Evolutionary conservation across 306 rosid genomes (phyloP).

Genomic region (Castanopsis chinensis): DNA sequence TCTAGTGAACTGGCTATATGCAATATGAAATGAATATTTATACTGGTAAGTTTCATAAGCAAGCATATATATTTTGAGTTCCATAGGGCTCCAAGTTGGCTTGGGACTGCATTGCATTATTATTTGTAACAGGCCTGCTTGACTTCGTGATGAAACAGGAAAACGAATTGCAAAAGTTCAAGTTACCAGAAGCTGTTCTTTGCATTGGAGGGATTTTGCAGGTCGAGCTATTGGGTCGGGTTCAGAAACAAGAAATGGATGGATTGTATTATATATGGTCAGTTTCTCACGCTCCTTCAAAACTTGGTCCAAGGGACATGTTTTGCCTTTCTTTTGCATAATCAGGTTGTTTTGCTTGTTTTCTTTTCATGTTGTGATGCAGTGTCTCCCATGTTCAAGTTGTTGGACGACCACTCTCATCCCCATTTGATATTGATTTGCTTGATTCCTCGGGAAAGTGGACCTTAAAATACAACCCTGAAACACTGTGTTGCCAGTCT

Average conservation of each 20-base stretch:
- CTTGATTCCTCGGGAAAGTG: slow-evolving; percentile 33
- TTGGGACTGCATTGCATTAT: background rate
- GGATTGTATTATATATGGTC: slow-evolving; percentile 58
- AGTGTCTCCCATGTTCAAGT: slow-evolving; percentile 54
- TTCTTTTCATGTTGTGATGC: slow-evolving; percentile 27
- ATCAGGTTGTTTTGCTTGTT: background rate
- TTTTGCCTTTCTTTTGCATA: background rate
- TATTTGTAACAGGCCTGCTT: slow-evolving; percentile 5
- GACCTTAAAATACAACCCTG: slow-evolving; percentile 30
- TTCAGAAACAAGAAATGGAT: slow-evolving; percentile 48
- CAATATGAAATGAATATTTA: background rate
- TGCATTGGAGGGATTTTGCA: slow-evolving; percentile 57
- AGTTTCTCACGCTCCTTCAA: slow-evolving; percentile 16
- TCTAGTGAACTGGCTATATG: background rate
- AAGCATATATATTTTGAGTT: background rate
- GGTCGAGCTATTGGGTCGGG: slow-evolving; percentile 66
- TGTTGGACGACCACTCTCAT: slow-evolving; percentile 37
- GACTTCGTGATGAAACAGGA: slow-evolving; percentile 36
- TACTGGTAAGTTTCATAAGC: background rate
- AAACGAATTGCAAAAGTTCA: slow-evolving; percentile 45
- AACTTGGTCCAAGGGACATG: background rate
- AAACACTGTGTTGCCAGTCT: background rate
- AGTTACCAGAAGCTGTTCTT: slow-evolving; percentile 64
- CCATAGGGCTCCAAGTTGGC: background rate
- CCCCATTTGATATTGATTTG: slow-evolving; percentile 29